phyloP scores from a whole-genome alignment of 768 basidiomycete genomes.

The Mycena belliarum region DNA sequence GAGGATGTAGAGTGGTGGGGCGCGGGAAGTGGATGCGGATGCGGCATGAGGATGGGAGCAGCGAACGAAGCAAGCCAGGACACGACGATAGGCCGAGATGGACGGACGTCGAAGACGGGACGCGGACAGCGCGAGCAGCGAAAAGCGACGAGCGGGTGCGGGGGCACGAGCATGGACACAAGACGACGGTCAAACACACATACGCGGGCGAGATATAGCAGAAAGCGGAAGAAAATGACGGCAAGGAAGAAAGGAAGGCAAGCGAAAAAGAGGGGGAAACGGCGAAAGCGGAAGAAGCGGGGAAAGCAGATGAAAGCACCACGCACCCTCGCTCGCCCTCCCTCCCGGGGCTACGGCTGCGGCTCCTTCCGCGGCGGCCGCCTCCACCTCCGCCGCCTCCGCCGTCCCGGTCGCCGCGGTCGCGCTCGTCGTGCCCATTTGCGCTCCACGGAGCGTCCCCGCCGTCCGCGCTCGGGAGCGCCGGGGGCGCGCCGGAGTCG shows the following conservation, averaged over 20 bases:
- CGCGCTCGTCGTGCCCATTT: conserved; percentile 37
- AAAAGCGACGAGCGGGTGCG: not conserved
- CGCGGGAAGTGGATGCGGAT: not conserved
- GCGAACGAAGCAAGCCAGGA: not conserved
- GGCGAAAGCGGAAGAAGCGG: conserved; percentile 4
- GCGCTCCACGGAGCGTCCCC: conserved; percentile 59
- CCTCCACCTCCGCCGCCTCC: not conserved
- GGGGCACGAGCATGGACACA: not conserved
- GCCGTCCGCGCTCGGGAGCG: conserved; percentile 38
- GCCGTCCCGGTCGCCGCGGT: conserved; percentile 45
- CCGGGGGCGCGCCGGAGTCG: conserved; percentile 42
- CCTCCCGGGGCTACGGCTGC: conserved; percentile 75
- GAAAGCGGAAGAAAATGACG: not conserved
- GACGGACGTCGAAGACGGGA: not conserved
- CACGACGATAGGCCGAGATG: not conserved
- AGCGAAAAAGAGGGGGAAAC: not conserved
- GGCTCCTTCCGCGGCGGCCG: conserved; percentile 56
- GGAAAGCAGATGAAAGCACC: not conserved
- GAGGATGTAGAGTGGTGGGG: not conserved
- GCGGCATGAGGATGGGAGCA: not conserved
- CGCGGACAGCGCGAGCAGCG: not conserved
- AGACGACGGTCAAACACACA: conserved; percentile 4
- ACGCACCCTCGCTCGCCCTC: conserved; percentile 59
- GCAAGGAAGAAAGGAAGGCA: not conserved
- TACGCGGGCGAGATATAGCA: not conserved